Evolutionary conservation across 2,329 filamentous ascomycete species (phyloP), one percentile per base, ranked within the genome.

Genomic region (Ophiostoma piceae): DNA sequence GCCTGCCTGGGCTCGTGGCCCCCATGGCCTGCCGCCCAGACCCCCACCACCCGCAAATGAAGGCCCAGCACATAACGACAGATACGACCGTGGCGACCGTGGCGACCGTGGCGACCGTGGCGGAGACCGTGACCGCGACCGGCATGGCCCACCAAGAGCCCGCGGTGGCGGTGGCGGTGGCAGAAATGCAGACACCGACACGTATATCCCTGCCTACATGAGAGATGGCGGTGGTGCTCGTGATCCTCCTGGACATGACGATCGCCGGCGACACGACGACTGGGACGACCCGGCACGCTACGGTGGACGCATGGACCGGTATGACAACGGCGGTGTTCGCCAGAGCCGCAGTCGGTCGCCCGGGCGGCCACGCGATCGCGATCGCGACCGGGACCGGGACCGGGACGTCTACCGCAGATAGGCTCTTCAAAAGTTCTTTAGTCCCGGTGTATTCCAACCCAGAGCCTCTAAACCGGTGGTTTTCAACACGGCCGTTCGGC

Each of bases 1-100:
- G 67, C 85, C 84, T 6, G 84, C 83, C 1, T 87, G 85, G 85
- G 81, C 83, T 65, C 79, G 84, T 68, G 84, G 85, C 6, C 75
- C 73, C 32, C 78, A 80, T 67, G 75, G 81, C 11, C 76, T 85
- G 14, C 83, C 83, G 3, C 83, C 83, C 3, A 79, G 84, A 11
- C 85, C 84, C 2, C 83, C 84, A 1, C 81, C 82, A n/a, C 79
- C 81, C 4, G 78, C 77, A 8, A 79, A 81, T 72, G 76, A 79
- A 73, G 72, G 74, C 67, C 78, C 77, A 78, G 80, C n/a, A 72
- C 73, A 80, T 37, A 47, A 76, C 6, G 75, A 77, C 32, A 70
- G 75, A 5, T 43, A 26, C 37, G 75, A 77, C 64, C 73, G 75
- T 22, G 67, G 68, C 7, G 51, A 67, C 14, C 67, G 66, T n/a